phyloP scores from a whole-genome alignment of 108 stramenopile genomes.

The Conticribra guillardii region DNA sequence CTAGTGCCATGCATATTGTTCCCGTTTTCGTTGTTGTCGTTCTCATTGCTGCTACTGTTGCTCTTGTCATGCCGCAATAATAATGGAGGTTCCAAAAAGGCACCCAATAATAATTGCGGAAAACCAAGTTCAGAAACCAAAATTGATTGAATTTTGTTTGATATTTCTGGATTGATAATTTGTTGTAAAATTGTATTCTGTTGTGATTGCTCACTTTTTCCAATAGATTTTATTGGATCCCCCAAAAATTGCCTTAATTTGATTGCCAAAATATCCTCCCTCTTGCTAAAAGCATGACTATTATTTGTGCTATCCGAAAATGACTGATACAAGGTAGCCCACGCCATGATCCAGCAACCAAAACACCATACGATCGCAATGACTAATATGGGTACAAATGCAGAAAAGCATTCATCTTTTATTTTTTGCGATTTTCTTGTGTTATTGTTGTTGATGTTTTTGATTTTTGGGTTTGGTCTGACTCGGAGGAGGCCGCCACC shows the following conservation, averaged over 20 bases:
- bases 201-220: neutral
- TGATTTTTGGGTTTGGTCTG: too few relatives aligned
- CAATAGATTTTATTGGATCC: neutral
- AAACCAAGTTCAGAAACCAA: slow-evolving; percentile 19
- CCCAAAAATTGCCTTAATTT: slow-evolving; percentile 13
- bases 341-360: slow-evolving; percentile 9
- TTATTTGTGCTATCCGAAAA: slow-evolving; percentile 1
- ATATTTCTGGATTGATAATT: slow-evolving; percentile 5
- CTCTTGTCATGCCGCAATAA: too few relatives aligned
- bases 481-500: too few relatives aligned
- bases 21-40: too few relatives aligned
- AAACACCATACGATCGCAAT: slow-evolving; percentile 20
- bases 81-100: slow-evolving; percentile 38
- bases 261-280: slow-evolving; percentile 11
- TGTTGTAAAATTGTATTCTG: slow-evolving; percentile 1
- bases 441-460: too few relatives aligned
- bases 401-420: slow-evolving; percentile 6
- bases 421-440: too few relatives aligned
- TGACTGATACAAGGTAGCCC: slow-evolving; percentile 14
- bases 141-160: slow-evolving; percentile 11
- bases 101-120: slow-evolving; percentile 26
- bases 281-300: neutral
- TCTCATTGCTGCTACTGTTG: too few relatives aligned
- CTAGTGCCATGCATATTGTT: neutral
- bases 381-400: slow-evolving; percentile 2